Evolutionary conservation across 306 rosid species (phyloP), one percentile per base, ranked within the genome.

Genomic region (Rubus parviflorus): DNA sequence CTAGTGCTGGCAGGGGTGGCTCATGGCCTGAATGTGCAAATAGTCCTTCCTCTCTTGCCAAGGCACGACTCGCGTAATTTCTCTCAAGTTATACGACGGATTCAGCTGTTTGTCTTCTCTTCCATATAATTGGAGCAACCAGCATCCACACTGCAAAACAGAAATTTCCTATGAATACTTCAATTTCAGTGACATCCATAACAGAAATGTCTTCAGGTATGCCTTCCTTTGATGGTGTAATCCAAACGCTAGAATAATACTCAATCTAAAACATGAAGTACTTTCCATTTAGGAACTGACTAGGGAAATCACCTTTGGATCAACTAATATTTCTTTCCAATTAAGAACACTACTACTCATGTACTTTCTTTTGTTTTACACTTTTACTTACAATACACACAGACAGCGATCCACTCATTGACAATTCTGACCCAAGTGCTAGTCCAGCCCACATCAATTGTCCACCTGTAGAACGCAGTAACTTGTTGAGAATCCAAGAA

Each of bases 381-480:
- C 35, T 30, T 30, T 0, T 30, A 78, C 98, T 90, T 91, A 96
- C 99, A 70, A 82, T 91, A 96, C 7, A 96, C 90, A 82, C 96
- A 91, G 58, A 91, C 99, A 17, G 98, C 96, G 68, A 96, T 83
- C 99, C 98, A 96, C 75, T 96, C 99, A 78, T 96, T 96, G 13
- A 91, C 94, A 67, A 91, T 89, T 86, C 94, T 89, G 82, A 96
- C 98, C 98, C 98, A 96, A 17, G 96, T 82, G 79, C 99, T 96
- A 77, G 97, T 91, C 99, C 99, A 96, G 0, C 99, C 98, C 25
- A 92, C 98, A 78, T 92, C 99, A 80, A 96, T 89, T 56, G 98
- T 89, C 97, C 97, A 96, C 86, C 99, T 92, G 86, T 80, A 80
- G 20, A 68, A 30, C 52, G 35, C 16, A 72, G 52, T 12, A 35